phyloP scores from a whole-genome alignment of 495 filamentous ascomycete genomes.

The Monascus purpureus region DNA sequence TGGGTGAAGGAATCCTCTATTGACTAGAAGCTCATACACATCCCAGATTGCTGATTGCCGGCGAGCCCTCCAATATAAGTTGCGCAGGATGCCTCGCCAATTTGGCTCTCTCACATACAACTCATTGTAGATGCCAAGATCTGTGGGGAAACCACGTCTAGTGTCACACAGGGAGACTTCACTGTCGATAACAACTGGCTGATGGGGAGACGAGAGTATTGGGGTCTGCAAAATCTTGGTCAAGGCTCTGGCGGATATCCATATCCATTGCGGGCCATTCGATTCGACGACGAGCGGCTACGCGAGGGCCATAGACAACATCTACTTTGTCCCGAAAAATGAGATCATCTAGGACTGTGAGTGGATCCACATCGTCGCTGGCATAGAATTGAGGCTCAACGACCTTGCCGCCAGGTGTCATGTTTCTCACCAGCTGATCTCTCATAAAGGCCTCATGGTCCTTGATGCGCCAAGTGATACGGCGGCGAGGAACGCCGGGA shows the following conservation, averaged over 20 bases:
- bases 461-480: neutral
- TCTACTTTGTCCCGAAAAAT: conserved; percentile 1
- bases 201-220: no score
- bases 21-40: conserved; percentile 1
- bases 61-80: conserved; percentile 1
- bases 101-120: neutral
- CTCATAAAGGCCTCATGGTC: neutral
- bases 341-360: neutral
- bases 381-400: neutral
- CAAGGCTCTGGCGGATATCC: neutral
- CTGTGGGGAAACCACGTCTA: neutral
- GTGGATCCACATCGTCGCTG: conserved; percentile 1
- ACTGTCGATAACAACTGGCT: conserved; percentile 1
- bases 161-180: conserved; percentile 1
- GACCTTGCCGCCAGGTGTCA: neutral
- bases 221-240: no score
- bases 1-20: neutral
- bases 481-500: conserved; percentile 1
- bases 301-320: conserved; percentile 1
- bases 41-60: conserved; percentile 1
- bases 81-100: neutral
- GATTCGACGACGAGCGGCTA: neutral
- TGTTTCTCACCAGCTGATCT: neutral
- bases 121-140: neutral
- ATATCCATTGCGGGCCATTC: conserved; percentile 1